Conservation (phyloP, 2,329 filamentous ascomycete genomes). For the Penicillium sp. region DNA sequence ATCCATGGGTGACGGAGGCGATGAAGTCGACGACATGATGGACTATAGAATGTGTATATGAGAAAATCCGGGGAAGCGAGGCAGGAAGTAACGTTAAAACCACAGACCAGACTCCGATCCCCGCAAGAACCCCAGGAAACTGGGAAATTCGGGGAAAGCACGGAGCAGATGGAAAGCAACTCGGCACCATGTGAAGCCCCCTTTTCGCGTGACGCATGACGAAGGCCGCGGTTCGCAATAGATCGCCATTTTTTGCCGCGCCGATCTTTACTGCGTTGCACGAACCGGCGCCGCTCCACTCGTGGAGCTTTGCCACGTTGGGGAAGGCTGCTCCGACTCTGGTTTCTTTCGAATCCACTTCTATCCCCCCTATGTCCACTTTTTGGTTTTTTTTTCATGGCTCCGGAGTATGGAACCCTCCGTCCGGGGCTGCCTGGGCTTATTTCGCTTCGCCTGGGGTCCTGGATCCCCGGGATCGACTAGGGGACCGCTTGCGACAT, state of each 20-base stretch:
- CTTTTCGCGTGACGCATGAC: slow-evolving; percentile 2
- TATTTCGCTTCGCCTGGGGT: neutral
- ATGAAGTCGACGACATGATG: slow-evolving; percentile 19
- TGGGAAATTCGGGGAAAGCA: neutral
- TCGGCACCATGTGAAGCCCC: slow-evolving; percentile 22
- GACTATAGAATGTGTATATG: no score
- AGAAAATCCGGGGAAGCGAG: no score
- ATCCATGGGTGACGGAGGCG: slow-evolving; percentile 13
- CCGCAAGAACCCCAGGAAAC: slow-evolving; percentile 7
- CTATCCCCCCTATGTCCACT: neutral
- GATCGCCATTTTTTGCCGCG: slow-evolving; percentile 23
- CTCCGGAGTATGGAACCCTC: no score
- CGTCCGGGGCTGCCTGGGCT: neutral
- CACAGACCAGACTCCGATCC: neutral
- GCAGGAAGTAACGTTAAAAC: neutral
- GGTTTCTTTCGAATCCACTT: neutral
- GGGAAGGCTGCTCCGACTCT: neutral
- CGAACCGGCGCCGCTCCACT: neutral
- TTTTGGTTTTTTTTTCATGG: neutral
- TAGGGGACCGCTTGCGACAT: neutral
- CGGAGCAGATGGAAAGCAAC: neutral
- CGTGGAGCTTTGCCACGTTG: neutral
- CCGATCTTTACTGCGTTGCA: slow-evolving; percentile 15
- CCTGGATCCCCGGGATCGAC: neutral
- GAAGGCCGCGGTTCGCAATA: slow-evolving; percentile 20